Percentiles rank a stretch among this genome's conserved stretches.
Evolutionary conservation across 2,329 filamentous ascomycete genomes (phyloP).

Genomic region (Xylariales sp.): DNA sequence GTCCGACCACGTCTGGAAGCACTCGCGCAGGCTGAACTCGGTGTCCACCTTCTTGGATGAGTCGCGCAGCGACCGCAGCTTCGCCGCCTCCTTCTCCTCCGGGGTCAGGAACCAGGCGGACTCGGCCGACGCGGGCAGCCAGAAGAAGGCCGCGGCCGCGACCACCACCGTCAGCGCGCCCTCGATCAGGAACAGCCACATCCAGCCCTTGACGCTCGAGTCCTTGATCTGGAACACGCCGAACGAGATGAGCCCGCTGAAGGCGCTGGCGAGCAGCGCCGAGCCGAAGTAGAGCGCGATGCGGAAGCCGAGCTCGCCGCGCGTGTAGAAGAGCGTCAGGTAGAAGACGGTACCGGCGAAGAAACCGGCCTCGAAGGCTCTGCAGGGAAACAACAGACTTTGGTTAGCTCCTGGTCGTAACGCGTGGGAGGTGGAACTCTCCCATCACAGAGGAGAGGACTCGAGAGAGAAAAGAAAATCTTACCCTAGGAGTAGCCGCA

Average conservation of each 20-base stretch:
- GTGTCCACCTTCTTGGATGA: slow-evolving; percentile 31
- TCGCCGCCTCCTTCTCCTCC: slow-evolving; percentile 36
- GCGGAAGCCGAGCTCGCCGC: slow-evolving; percentile 14
- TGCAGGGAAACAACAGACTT: no score
- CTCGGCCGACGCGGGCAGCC: slow-evolving; percentile 31
- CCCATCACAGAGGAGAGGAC: no score
- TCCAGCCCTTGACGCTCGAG: slow-evolving; percentile 1
- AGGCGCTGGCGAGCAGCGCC: slow-evolving; percentile 14
- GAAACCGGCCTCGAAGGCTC: slow-evolving; percentile 45
- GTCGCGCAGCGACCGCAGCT: slow-evolving; percentile 38
- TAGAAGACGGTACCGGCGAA: slow-evolving; percentile 52
- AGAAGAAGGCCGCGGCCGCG: slow-evolving; percentile 1
- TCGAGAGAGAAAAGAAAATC: no score
- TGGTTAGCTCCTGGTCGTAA: no score
- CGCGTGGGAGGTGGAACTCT: no score
- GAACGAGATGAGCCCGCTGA: slow-evolving; percentile 19
- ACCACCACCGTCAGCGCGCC: slow-evolving; percentile 9
- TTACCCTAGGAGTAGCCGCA: slow-evolving; percentile 43
- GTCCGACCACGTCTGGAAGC: slow-evolving; percentile 38
- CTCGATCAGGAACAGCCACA: slow-evolving; percentile 20
- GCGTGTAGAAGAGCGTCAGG: slow-evolving; percentile 18
- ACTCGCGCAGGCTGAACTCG: slow-evolving; percentile 32
- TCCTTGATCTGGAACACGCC: slow-evolving; percentile 15
- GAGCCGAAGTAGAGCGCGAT: slow-evolving; percentile 9
- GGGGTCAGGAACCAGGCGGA: slow-evolving; percentile 41